Conservation (phyloP, 2,329 filamentous ascomycete species). For the Podosphaera aphanis region DNA sequence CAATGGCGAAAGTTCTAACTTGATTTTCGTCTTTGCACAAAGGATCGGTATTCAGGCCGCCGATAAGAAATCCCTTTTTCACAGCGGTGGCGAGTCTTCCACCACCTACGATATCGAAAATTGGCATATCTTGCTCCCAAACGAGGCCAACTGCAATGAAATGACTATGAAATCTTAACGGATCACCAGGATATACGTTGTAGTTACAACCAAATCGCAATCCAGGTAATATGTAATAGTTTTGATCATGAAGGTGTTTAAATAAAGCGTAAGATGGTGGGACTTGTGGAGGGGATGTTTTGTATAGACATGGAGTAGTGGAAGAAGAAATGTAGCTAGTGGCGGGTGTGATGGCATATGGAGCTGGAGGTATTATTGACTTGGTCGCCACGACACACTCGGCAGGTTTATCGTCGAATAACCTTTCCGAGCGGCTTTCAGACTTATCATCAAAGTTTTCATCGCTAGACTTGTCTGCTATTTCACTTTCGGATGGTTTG, state of each 20-base stretch:
- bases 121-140: conserved; percentile 71
- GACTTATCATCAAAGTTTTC: no score
- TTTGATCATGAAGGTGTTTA: conserved; percentile 50
- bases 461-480: not conserved
- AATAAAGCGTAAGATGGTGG: conserved; percentile 50
- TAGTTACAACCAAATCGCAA: conserved; percentile 87
- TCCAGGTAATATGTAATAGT: conserved; percentile 77
- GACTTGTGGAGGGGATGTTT: conserved; percentile 11
- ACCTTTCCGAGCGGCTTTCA: not conserved
- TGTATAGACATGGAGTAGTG: conserved; percentile 7
- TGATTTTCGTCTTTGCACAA: conserved; percentile 15
- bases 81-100: conserved; percentile 80
- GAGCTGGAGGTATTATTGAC: conserved; percentile 3
- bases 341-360: conserved; percentile 20
- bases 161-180: conserved; percentile 83
- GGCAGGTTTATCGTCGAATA: not conserved
- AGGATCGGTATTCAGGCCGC: conserved; percentile 30
- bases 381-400: no score
- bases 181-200: conserved; percentile 86
- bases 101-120: conserved; percentile 67
- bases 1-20: conserved; percentile 59
- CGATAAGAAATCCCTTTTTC: conserved; percentile 84
- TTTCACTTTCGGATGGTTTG: not conserved
- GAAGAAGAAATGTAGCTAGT: conserved; percentile 20
- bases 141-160: conserved; percentile 63